Base-by-base conservation (phyloP, 345 rosid species). In the Eucalyptus tenuipes region DNA sequence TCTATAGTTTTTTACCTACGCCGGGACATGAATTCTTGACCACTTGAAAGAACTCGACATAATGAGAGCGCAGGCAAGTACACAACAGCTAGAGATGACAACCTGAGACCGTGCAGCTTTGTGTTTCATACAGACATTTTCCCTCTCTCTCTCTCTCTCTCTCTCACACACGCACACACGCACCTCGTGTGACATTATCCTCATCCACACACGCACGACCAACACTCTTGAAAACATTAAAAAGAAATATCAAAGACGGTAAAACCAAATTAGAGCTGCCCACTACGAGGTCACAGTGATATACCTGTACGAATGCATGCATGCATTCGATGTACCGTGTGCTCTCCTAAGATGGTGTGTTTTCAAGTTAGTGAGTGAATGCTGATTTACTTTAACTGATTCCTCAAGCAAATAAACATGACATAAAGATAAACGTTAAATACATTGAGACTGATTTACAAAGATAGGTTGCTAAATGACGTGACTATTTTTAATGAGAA, bases 61-160 rank as follows among this genome's bases (percentile, higher is more conserved):
- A 80, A 86, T 52, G 89, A 90, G 85, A 85, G 86, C 88, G 82
- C 91, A 86, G 91, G 52, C 88, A 93, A 90, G 94, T 89, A 92
- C 93, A 81, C 75, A 53, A 89, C 42, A 87, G 84, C 59, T 59
- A 79, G 81, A 90, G 88, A 92, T 86, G 88, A 93, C 55, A 91
- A 92, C 94, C 90, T 92, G 91, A 89, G 82, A 90, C 92, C 91
- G 90, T 93, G 94, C 92, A 92, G 93, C 92, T 92, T 92, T 94
- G 85, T 24, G 33, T 85, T 48, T 15, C 45, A 20, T 37, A 37
- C 82, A 37, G 82, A 37, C 82, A 45, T 27, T 84, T 7, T 47
- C 37, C 25, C 52, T 45, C 86, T 12, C 52, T 13, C 49, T 47
- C 49, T 52, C 82, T 85, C 49, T 66, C 55, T 47, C 79, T 53